These are phyloP conservation scores for Staphylotrichum longicolle DNA, from an alignment of 495 filamentous ascomycete genomes.

Conservation along the genomic window DNA sequence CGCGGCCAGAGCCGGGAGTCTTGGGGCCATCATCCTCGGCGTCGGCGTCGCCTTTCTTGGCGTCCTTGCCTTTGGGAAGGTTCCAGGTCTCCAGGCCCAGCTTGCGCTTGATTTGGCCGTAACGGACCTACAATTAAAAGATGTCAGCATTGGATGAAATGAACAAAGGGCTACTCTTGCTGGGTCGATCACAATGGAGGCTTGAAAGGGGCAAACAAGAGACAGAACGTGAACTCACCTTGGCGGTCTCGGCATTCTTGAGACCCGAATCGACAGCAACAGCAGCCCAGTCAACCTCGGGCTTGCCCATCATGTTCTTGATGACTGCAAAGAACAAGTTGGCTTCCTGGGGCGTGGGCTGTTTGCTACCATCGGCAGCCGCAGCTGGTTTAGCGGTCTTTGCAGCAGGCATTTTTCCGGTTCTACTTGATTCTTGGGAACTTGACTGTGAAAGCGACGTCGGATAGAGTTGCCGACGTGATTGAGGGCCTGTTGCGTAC, in stretches of 20 bases:
- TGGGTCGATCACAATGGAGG: not conserved
- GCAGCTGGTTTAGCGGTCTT: constrained; percentile 5
- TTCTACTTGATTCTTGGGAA: not conserved
- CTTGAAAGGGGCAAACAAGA: not conserved
- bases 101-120: constrained; percentile 33
- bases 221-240: constrained; percentile 20
- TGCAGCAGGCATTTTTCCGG: constrained; percentile 12
- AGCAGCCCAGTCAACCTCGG: constrained; percentile 27
- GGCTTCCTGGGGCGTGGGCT: constrained; percentile 19
- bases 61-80: not conserved
- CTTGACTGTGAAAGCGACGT: not conserved
- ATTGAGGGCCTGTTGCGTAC: not conserved
- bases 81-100: constrained; percentile 24
- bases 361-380: constrained; percentile 1
- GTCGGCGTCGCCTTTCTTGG: not conserved
- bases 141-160: not conserved
- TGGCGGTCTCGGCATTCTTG: constrained; percentile 29
- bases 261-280: constrained; percentile 16
- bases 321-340: constrained; percentile 24
- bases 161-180: too few relatives aligned
- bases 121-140: constrained; percentile 27
- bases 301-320: constrained; percentile 22
- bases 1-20: not conserved
- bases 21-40: not conserved
- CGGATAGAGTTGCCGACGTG: not conserved